Conservation (phyloP, 2,329 filamentous ascomycete species). For the Colletotrichum sp. region DNA sequence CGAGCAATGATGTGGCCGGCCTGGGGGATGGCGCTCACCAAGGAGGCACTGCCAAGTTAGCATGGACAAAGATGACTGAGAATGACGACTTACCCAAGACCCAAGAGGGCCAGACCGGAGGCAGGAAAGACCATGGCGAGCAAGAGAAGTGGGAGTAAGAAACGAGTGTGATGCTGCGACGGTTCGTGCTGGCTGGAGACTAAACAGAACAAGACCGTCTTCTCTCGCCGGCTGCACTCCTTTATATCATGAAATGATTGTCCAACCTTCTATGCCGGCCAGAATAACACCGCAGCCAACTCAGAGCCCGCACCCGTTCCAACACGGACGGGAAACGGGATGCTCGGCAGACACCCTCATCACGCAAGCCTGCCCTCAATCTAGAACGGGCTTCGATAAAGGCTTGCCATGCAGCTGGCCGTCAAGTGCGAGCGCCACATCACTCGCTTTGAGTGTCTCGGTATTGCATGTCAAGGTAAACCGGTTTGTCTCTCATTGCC, state of each 20-base stretch:
- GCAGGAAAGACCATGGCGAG: constrained; percentile 27
- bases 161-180: constrained; percentile 27
- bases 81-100: constrained; percentile 28
- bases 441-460: neutral
- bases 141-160: neutral
- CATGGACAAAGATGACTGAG: neutral
- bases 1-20: neutral
- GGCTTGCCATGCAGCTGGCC: neutral
- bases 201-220: neutral
- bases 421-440: neutral
- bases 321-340: neutral
- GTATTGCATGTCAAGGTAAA: neutral
- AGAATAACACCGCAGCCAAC: neutral
- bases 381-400: neutral
- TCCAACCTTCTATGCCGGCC: constrained; percentile 26
- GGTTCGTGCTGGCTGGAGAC: neutral
- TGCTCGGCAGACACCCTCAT: neutral
- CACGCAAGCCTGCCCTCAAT: neutral
- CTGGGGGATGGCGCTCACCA: constrained; percentile 27
- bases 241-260: constrained; percentile 16
- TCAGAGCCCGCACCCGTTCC: neutral
- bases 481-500: neutral
- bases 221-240: neutral
- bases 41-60: constrained; percentile 24
- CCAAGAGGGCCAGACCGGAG: constrained; percentile 29